A percentile compares a stretch with the other conserved stretches of the same genome.
Conservation (phyloP, 2,329 filamentous ascomycete species). For the Rhynchosporium secalis region DNA sequence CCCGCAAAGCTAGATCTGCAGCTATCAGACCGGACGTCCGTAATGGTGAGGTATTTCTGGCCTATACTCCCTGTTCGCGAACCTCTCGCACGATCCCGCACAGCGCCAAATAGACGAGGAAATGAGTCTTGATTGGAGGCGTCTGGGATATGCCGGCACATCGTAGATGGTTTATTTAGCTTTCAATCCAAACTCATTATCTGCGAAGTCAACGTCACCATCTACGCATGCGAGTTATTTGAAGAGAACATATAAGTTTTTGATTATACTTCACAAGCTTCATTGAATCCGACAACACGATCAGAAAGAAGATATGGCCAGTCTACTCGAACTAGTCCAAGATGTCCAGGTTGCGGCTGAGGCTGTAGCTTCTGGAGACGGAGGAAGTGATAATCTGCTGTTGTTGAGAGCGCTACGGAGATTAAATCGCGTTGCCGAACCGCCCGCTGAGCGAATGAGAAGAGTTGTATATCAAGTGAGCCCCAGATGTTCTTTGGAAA, state of each 20-base stretch:
- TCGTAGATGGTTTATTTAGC: too few relatives aligned
- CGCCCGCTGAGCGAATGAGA: conserved; percentile 17
- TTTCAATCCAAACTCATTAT: too few relatives aligned
- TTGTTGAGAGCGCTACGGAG: conserved; percentile 19
- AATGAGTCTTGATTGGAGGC: too few relatives aligned
- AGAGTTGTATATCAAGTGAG: conserved; percentile 17
- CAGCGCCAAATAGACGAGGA: too few relatives aligned
- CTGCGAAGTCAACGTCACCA: too few relatives aligned
- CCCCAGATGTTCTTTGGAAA: not conserved
- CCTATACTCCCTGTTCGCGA: not conserved
- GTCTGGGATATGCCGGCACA: too few relatives aligned
- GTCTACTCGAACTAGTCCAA: conserved; percentile 6
- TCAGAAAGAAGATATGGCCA: not conserved
- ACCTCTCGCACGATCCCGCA: not conserved
- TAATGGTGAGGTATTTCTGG: not conserved
- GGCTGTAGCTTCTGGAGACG: conserved; percentile 6
- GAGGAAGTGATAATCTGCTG: not conserved
- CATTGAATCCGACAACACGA: too few relatives aligned
- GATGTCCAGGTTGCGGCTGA: conserved; percentile 17
- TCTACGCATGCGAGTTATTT: too few relatives aligned
- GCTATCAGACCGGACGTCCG: not conserved
- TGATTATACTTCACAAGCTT: too few relatives aligned
- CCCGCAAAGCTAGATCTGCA: not conserved
- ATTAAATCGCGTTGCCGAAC: conserved; percentile 16
- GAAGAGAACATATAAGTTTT: too few relatives aligned